Conservation (phyloP, 78 protist genomes). For the Dictyostelium firmibasis region DNA sequence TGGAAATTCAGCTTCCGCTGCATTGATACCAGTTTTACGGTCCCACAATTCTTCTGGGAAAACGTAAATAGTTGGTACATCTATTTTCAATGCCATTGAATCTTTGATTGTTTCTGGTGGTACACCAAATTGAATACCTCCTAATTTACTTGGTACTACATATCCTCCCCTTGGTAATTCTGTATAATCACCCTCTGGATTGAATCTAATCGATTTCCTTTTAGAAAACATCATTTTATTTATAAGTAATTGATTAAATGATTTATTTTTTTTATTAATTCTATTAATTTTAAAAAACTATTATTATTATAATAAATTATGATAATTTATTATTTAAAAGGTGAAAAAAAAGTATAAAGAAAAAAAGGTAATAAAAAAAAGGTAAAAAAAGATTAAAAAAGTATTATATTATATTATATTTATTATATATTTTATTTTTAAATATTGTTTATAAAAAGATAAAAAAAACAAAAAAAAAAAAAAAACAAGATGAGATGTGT, state of each 20-base stretch:
- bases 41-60: slow-evolving; percentile 76
- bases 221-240: slow-evolving; percentile 21
- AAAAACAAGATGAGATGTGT: not conserved
- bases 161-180: slow-evolving; percentile 75
- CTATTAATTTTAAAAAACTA: not conserved
- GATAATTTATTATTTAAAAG: not conserved
- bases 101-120: slow-evolving; percentile 92
- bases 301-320: not conserved
- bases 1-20: slow-evolving; percentile 84
- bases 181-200: slow-evolving; percentile 24
- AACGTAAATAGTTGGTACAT: slow-evolving; percentile 73
- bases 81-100: slow-evolving; percentile 76
- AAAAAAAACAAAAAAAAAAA: not conserved
- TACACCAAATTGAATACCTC: slow-evolving; percentile 84
- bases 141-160: slow-evolving; percentile 39
- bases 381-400: too few relatives aligned
- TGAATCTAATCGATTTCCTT: slow-evolving; percentile 47
- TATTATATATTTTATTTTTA: not conserved
- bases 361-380: too few relatives aligned
- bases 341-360: not conserved
- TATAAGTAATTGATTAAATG: not conserved
- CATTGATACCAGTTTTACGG: slow-evolving; percentile 55
- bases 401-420: too few relatives aligned
- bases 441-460: not conserved
- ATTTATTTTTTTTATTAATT: not conserved